Base-by-base conservation (phyloP, 1,284 basidiomycete genomes). In the Ganoderma lucidum region DNA sequence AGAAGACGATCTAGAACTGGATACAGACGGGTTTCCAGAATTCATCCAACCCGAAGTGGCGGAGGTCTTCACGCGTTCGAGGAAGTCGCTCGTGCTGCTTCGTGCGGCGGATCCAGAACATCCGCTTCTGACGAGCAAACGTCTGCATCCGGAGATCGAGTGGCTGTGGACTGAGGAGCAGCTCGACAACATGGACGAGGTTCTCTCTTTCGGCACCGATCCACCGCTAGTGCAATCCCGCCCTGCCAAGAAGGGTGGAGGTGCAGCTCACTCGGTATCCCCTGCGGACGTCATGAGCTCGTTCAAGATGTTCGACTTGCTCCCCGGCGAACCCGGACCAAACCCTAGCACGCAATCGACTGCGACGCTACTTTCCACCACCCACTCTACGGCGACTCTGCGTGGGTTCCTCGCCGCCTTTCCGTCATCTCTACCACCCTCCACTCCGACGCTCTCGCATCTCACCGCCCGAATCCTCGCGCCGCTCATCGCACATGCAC, bases 151-250 rank as follows among this genome's bases (percentile, higher is more conserved):
- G 32, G 77, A 77, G n/a, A 81, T 92, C 1, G 75, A 78, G 3
- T 94, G 93, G 93, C 79, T 90, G 60, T 95, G 93, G 93, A 85
- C 85, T 0, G 78, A 83, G 65, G 79, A 83, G 14, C 84, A 86
- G 44, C 82, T 93, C 14, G 77, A 83, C 32, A 79, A 77, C 12
- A 32, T 66, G 53, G 44, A 62, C 79, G 83, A 42, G 88, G 86
- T 84, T 71, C 74, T 71, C 75, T 64, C n/a, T 4, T 48, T 63
- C 19, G 17, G 44, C 35, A 41, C n/a, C 53, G 5, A 37, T 37
- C 28, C 37, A 14, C n/a, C 17, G 9, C 30, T 0, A n/a, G 6
- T 32, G 14, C 8, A 37, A 39, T n/a, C 41, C 4, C 59, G 39
- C 5, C 2, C 39, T n/a, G n/a, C 2, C 30, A 14, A 63, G 19